Evolutionary conservation across 1,139 yeast species (phyloP).

Genomic region (Kurtzmaniella quercitrusa): DNA sequence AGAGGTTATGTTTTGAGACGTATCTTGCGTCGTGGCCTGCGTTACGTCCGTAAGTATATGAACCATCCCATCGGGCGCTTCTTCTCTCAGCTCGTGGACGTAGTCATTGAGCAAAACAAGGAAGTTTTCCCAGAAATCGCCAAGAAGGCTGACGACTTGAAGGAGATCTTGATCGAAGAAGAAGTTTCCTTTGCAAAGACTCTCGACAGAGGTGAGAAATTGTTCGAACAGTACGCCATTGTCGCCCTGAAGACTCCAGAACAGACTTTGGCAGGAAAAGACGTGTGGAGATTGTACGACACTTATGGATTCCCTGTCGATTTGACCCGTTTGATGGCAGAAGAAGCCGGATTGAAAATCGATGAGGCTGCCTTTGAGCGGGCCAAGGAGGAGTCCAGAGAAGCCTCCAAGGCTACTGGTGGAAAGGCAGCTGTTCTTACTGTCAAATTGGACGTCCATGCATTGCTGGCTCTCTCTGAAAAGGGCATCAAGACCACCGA

Average conservation of each 20-base stretch:
- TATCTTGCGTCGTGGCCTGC: conserved; percentile 94
- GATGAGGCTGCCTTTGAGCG: conserved; percentile 89
- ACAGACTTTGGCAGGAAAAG: conserved; percentile 82
- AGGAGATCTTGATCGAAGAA: conserved; percentile 92
- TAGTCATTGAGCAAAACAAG: conserved; percentile 77
- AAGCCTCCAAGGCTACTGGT: conserved; percentile 91
- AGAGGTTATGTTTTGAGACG: conserved; percentile 97
- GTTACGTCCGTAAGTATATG: conserved; percentile 95
- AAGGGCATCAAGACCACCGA: conserved; percentile 74
- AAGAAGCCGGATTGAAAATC: conserved; percentile 90
- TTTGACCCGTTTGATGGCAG: conserved; percentile 96
- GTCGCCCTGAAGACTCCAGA: conserved; percentile 73
- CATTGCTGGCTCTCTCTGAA: conserved; percentile 61
- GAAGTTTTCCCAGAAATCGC: conserved; percentile 89
- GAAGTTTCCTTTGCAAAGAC: conserved; percentile 93
- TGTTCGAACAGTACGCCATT: conserved; percentile 88
- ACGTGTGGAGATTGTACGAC: conserved; percentile 97
- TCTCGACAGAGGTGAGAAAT: conserved; percentile 94
- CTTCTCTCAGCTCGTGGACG: conserved; percentile 88
- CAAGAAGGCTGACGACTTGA: conserved; percentile 66
- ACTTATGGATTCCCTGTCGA: conserved; percentile 99
- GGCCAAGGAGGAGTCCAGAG: conserved; percentile 84
- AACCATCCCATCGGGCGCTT: conserved; percentile 92
- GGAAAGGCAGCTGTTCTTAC: conserved; percentile 52
- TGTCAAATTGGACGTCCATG: conserved; percentile 86